phyloP scores from a whole-genome alignment of 2,329 filamentous ascomycete species.

The Fusarium algeriense region DNA sequence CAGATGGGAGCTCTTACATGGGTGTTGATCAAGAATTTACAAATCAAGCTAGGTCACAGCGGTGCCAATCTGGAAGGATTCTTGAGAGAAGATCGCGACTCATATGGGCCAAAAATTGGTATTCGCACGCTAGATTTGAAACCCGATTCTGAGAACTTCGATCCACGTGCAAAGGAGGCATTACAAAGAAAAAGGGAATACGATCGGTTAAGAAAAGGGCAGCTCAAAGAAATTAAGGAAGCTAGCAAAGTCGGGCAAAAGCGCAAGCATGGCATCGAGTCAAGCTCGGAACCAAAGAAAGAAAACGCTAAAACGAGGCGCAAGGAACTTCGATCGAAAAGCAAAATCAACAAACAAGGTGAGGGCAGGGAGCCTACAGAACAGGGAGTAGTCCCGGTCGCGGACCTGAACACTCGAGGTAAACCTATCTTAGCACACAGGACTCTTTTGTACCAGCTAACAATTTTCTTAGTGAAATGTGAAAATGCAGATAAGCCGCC shows the following conservation, averaged over 20 bases:
- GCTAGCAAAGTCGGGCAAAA: slow-evolving; percentile 55
- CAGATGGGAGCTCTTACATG: slow-evolving; percentile 70
- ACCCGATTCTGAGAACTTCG: slow-evolving; percentile 57
- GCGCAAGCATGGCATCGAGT: slow-evolving; percentile 50
- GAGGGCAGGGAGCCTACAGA: slow-evolving; percentile 20
- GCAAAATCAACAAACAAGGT: slow-evolving; percentile 13
- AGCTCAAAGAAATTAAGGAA: slow-evolving; percentile 55
- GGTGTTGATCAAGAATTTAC: slow-evolving; percentile 78
- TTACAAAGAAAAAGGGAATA: slow-evolving; percentile 75
- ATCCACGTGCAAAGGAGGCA: slow-evolving; percentile 67
- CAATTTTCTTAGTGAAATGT: slow-evolving; percentile 57
- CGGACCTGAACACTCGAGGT: slow-evolving; percentile 51
- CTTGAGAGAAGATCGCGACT: slow-evolving; percentile 70
- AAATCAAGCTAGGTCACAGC: slow-evolving; percentile 69
- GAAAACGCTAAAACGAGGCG: slow-evolving; percentile 46
- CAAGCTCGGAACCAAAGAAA: slow-evolving; percentile 44
- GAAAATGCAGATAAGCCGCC: slow-evolving; percentile 56
- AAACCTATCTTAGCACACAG: slow-evolving; percentile 9
- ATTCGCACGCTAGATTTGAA: slow-evolving; percentile 63
- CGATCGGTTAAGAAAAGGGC: slow-evolving; percentile 59
- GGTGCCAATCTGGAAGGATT: slow-evolving; percentile 75
- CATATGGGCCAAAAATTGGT: slow-evolving; percentile 62
- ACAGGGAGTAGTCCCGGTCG: slow-evolving; percentile 45
- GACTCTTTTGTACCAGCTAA: slow-evolving; percentile 10
- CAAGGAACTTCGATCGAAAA: slow-evolving; percentile 31